Evolutionary conservation across 129 eudicot species (phyloP), one percentile per base, ranked within the genome.

Genomic region (Centrapalus pauciflorus): DNA sequence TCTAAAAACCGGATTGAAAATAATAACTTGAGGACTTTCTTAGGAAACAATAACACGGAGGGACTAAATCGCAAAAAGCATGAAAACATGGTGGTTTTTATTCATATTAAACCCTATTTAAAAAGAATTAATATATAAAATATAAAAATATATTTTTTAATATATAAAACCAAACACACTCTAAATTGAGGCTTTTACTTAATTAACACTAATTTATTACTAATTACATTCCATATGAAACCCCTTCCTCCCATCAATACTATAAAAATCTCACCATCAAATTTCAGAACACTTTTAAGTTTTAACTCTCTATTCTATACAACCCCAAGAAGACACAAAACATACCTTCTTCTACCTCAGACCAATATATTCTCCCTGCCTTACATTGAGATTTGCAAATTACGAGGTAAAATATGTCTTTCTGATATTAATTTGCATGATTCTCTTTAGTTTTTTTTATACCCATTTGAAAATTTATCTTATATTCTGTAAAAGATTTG

Each of bases 181-280:
- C n/a, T n/a, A n/a, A n/a, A n/a, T n/a, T n/a, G n/a, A 58, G 30
- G 57, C 26, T 17, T 64, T 64, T 16, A 14, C 38, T 45, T 64
- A 27, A 45, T 3, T 25, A 56, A 20, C 10, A 13, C 13, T 12
- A 10, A 14, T 27, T 49, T 27, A 48, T 20, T 49, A 5, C 11
- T 4, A 14, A 70, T 23, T 43, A 64, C 35, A 64, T 20, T 20
- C 25, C 67, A 70, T 67, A 45, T 70, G 68, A 17, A 25, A 23
- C 67, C n/a, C n/a, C n/a, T n/a, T n/a, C n/a, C 63, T 35, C 61
- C 41, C 33, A 17, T 72, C 38, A 37, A 34, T 23, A 48, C 71
- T 51, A 50, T 59, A 58, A 48, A 40, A 73, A 54, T 64, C 72
- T 64, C 78, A 64, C 78, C 72, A 52, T 64, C 64, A 37, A 54